Evolutionary conservation across 768 basidiomycete species (phyloP), one percentile per base, ranked within the genome.

Genomic region (Trametes gibbosa): DNA sequence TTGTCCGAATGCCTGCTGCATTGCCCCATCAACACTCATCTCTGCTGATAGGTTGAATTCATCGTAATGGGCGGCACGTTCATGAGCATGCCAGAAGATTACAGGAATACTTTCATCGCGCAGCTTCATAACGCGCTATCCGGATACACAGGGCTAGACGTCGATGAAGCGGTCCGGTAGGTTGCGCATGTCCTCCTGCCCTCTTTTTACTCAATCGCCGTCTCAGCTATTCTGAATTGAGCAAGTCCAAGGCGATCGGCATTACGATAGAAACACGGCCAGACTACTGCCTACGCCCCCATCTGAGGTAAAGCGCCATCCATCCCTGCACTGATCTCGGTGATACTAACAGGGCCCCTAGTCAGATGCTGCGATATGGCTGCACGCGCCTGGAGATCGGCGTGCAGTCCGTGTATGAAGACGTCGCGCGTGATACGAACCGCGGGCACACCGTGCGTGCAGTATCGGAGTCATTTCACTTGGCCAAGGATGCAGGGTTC

Each of bases 21-120:
- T 19, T 27, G 43, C 14, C n/a, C 23, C 14, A 12, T 13, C 17
- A 27, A 52, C 13, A 27, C 46, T 50, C 37, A 39, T n/a, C 25
- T 23, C n/a, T 35, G 39, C 35, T 12, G 41, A 43, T 35, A 91
- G 90, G 88, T 93, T 29, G 91, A 92, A 66, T 90, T 87, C 65
- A 98, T 97, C 63, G 81, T 96, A 61, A 98, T 98, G 97, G 97
- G 97, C 23, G 97, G 97, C 45, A 99, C 97, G 12, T 99, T 99
- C 74, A 98, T 99, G 95, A 98, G 95, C 69, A 96, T 98, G 90
- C 91, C 95, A 37, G 95, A 98, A 72, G 92, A 94, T 45, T 98
- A 99, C 71, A 84, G 97, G 60, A 86, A 84, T 60, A 87, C 90
- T 63, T 99, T 99, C 65, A 83, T 98, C 54, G 95, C 96, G 1